These are phyloP conservation scores for Malus hybrid DNA, from an alignment of 331 rosid species.

Conservation along the genomic window DNA sequence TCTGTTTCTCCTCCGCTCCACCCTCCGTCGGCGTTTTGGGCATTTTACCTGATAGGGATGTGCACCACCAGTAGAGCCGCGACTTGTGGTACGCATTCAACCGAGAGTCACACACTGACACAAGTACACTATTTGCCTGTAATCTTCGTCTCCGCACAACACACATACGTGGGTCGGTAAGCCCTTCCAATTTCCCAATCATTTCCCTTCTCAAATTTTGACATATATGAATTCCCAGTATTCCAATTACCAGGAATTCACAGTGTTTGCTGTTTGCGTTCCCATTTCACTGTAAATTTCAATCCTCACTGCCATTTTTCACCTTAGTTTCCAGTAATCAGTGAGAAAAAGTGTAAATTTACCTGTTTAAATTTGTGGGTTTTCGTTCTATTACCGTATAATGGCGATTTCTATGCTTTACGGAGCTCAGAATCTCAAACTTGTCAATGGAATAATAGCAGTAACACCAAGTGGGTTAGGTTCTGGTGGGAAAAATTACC, in stretches of 20 bases:
- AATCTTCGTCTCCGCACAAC: not conserved
- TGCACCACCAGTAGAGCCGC: not conserved
- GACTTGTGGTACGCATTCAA: not conserved
- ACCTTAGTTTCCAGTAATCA: not conserved
- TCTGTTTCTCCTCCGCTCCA: too few species aligned
- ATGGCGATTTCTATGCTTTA: constrained; percentile 66
- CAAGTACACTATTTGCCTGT: not conserved
- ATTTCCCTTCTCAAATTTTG: not conserved
- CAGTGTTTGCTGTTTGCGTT: not conserved
- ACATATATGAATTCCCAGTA: not conserved
- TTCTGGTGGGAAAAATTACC: constrained; percentile 31
- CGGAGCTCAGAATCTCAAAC: constrained; percentile 55
- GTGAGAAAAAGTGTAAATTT: not conserved
- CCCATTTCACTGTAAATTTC: not conserved
- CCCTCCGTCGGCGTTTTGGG: too few species aligned
- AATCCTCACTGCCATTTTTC: too few species aligned
- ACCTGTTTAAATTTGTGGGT: constrained; percentile 10
- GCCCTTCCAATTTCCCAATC: not conserved
- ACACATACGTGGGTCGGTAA: not conserved
- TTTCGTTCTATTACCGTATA: constrained; percentile 10
- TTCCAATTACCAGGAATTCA: not conserved
- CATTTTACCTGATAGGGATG: not conserved
- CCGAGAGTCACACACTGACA: not conserved
- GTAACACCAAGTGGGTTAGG: constrained; percentile 42
- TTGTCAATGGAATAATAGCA: constrained; percentile 6